Evolutionary conservation across 116 monocot species (phyloP).

Genomic region (Posidonia oceanica): DNA sequence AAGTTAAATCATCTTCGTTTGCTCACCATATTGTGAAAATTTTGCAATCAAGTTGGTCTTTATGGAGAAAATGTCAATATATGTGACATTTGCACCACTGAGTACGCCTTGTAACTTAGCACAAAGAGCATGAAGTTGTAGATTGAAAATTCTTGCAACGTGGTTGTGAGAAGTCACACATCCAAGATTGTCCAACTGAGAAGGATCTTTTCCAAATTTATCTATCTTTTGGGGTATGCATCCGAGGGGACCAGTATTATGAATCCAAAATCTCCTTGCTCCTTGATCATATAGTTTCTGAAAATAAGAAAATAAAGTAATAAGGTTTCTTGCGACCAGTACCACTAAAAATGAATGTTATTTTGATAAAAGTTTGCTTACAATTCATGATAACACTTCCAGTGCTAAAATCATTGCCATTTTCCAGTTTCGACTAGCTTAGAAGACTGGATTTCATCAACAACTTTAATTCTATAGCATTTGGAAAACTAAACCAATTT

Average conservation of each 20-base stretch:
- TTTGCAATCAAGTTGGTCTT: conserved; percentile 74
- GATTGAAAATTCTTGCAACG: conserved; percentile 71
- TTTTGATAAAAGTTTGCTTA: no score
- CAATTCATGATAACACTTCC: no score
- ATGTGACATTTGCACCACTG: conserved; percentile 53
- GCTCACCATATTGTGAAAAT: conserved; percentile 69
- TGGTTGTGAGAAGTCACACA: conserved; percentile 75
- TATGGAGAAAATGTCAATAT: conserved; percentile 66
- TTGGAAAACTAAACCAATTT: no score
- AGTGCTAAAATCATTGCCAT: no score
- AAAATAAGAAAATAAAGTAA: not conserved
- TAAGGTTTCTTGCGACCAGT: no score
- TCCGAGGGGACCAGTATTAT: conserved; percentile 89
- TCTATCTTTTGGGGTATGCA: conserved; percentile 86
- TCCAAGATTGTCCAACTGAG: conserved; percentile 64
- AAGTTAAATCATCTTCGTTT: no score
- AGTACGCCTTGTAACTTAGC: conserved; percentile 48
- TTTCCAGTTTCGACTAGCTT: no score
- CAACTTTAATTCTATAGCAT: no score
- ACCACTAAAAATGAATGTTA: no score
- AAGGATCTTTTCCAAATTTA: conserved; percentile 64
- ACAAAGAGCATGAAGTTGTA: conserved; percentile 82
- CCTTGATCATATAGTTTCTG: conserved; percentile 84
- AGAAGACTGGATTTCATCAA: no score
- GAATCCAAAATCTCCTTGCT: conserved; percentile 91